These are phyloP conservation scores for Colletotrichum costaricense DNA, from an alignment of 2,329 filamentous ascomycete genomes.

Conservation along the genomic window DNA sequence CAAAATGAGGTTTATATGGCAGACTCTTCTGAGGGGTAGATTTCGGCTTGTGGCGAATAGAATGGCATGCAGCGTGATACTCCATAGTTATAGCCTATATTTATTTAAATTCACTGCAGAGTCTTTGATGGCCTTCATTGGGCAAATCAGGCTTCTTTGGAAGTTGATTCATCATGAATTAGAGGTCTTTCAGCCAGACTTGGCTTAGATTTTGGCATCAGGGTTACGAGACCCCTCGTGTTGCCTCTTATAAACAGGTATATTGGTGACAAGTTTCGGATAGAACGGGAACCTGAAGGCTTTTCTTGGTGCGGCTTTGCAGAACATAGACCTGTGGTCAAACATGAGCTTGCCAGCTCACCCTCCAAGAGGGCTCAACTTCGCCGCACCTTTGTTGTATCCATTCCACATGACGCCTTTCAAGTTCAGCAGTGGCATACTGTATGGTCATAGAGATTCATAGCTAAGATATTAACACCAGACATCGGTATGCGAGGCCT, in stretches of 20 bases:
- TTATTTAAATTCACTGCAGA: neutral
- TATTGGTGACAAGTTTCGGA: fast-evolving
- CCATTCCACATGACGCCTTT: neutral
- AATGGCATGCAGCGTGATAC: fast-evolving
- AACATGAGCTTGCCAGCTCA: neutral
- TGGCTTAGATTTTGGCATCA: neutral
- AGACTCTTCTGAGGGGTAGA: neutral
- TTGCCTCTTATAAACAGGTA: neutral
- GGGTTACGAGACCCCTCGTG: fast-evolving
- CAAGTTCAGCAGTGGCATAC: neutral
- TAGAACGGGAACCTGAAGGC: no score
- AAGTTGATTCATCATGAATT: neutral
- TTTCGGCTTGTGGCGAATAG: neutral
- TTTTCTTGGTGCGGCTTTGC: neutral
- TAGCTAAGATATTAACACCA: neutral
- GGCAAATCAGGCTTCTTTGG: neutral
- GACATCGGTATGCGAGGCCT: neutral
- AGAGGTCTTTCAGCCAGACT: neutral
- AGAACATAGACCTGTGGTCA: neutral
- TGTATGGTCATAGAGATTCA: fast-evolving
- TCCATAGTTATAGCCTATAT: fast-evolving
- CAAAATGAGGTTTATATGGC: neutral
- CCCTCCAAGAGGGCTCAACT: neutral
- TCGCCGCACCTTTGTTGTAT: neutral
- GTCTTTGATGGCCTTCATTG: neutral